Evolutionary conservation across 2,329 filamentous ascomycete genomes (phyloP).

Genomic region (Colletotrichum orbiculare): DNA sequence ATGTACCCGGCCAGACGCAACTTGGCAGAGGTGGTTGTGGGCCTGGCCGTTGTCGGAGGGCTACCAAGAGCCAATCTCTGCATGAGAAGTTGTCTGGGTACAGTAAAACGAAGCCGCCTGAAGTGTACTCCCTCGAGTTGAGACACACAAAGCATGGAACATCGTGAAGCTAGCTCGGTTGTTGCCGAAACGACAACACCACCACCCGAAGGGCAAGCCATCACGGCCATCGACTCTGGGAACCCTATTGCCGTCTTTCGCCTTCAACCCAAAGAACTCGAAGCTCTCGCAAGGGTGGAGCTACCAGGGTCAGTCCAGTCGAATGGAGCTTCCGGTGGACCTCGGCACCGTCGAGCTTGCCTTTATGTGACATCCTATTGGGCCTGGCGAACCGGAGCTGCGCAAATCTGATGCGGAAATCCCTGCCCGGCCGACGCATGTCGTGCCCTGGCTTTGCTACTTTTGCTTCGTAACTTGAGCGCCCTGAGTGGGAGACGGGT

Average conservation of each 20-base stretch:
- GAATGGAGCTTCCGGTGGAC: slow-evolving; percentile 31
- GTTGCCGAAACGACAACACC: too few relatives aligned
- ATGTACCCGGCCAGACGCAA: slow-evolving; percentile 27
- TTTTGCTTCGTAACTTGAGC: slow-evolving; percentile 33
- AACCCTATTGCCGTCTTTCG: background rate
- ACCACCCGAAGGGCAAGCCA: too few relatives aligned
- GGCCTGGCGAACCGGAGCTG: slow-evolving; percentile 24
- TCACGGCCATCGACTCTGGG: too few relatives aligned
- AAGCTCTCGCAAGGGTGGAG: slow-evolving; percentile 18
- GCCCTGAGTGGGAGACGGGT: slow-evolving; percentile 28
- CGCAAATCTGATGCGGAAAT: slow-evolving; percentile 16
- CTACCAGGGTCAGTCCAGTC: slow-evolving; percentile 22
- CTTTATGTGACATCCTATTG: slow-evolving; percentile 26
- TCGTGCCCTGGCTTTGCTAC: slow-evolving; percentile 20
- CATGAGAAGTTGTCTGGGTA: too few relatives aligned
- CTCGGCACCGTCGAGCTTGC: slow-evolving; percentile 32
- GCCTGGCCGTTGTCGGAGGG: slow-evolving; percentile 30
- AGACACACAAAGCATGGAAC: too few relatives aligned
- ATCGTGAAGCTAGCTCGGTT: too few relatives aligned
- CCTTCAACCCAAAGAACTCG: background rate
- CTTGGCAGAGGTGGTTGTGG: slow-evolving; percentile 24
- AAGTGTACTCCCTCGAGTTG: too few relatives aligned
- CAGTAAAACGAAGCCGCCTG: too few relatives aligned
- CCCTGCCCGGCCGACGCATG: slow-evolving; percentile 25
- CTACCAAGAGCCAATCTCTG: too few relatives aligned